phyloP scores from a whole-genome alignment of 257 asterid genomes.

The Linaria vulgaris region DNA sequence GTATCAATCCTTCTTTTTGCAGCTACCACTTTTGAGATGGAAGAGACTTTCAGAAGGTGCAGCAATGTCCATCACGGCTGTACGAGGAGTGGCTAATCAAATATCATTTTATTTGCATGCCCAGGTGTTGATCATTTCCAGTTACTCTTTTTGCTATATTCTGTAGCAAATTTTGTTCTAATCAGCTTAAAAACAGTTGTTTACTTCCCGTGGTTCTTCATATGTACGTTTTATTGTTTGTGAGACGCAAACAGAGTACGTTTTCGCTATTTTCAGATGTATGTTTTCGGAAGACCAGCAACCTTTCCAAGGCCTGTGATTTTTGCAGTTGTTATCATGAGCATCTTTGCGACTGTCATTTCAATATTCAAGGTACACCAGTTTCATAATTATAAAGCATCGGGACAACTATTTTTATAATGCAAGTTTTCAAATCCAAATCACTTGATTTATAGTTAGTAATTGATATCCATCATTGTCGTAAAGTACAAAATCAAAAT shows the following conservation, averaged over 20 bases:
- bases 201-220: too few species aligned
- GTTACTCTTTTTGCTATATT: not conserved
- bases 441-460: too few species aligned
- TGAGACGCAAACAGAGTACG: not conserved
- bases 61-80: constrained; percentile 95
- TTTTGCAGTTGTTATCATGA: constrained; percentile 91
- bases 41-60: constrained; percentile 94
- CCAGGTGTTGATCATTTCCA: constrained; percentile 53
- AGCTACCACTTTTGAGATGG: constrained; percentile 96
- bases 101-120: constrained; percentile 89
- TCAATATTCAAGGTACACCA: constrained; percentile 77
- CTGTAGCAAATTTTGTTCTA: not conserved
- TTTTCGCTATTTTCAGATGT: constrained; percentile 52
- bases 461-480: too few species aligned
- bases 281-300: constrained; percentile 66
- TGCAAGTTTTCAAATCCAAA: not conserved
- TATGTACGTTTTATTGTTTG: too few species aligned
- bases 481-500: too few species aligned
- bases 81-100: constrained; percentile 92
- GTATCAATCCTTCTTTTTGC: constrained; percentile 27
- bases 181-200: too few species aligned
- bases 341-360: constrained; percentile 91
- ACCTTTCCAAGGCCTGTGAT: constrained; percentile 70
- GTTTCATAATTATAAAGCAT: not conserved
- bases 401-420: too few species aligned